Evolutionary conservation across 345 rosid genomes (phyloP), one percentile per base, ranked within the genome.

Genomic region (Lumnitzera littorea): DNA sequence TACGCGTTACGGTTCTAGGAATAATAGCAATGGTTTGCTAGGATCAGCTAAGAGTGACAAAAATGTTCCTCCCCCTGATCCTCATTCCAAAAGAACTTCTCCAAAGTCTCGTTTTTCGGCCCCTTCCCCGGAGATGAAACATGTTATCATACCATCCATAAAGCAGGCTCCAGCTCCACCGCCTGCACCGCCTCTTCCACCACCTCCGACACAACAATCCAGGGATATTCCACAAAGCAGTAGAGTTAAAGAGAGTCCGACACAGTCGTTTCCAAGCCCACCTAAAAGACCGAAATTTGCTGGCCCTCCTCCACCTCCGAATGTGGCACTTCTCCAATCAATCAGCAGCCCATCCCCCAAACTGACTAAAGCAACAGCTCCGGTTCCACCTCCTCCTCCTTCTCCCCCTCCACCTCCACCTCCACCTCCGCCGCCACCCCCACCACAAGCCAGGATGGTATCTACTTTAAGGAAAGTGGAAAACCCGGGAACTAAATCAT

Each of bases 71-170:
- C 52, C 46, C 48, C 3, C 82, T 52, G 72, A 74, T 74, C 96
- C 96, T 71, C 84, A 76, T 43, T 89, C 96, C 14, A 89, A 84
- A 75, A 80, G 96, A 60, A 89, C 96, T 11, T 87, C 98, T 27
- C 96, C 98, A 2, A 87, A 66, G 74, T 78, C 91, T 9, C 67
- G 88, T 62, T 50, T 79, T 20, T 58, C 83, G 0, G 80, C 72
- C 58, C 49, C 88, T 71, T 89, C 96, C 10, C 96, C 96, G 47
- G 98, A 87, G 68, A 89, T 89, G 96, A 92, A 89, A 68, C 90
- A 78, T 57, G 96, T 84, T 17, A 85, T 89, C 49, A 75, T 85
- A 11, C 96, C 98, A 13, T 79, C 98, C 12, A 85, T 84, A 29
- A 84, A 85, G 80, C 83, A 83, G 53, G 58, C 60, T 6, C 58